phyloP scores from a whole-genome alignment of 148 eudicot species.

The Fagopyrum esculentum region DNA sequence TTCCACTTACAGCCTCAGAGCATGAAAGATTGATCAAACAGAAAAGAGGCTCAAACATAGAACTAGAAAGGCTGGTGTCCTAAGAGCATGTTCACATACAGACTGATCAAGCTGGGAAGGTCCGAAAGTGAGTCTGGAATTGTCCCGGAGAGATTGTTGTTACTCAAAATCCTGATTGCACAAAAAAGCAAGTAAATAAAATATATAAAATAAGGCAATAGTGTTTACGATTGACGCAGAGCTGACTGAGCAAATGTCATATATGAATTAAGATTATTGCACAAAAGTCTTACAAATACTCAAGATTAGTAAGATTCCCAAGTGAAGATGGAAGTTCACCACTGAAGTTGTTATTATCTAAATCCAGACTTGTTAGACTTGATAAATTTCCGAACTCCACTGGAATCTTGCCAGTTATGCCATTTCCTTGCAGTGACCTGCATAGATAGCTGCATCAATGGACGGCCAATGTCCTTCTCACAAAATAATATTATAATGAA shows the following conservation, averaged over 20 bases:
- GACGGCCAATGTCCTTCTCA: conserved; percentile 5
- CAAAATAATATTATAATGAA: conserved; percentile 6
- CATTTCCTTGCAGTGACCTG: conserved; percentile 73
- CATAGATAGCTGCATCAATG: conserved; percentile 11
- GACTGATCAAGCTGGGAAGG: conserved; percentile 53
- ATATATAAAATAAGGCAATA: background rate
- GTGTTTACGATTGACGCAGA: background rate
- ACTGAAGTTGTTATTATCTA: conserved; percentile 60
- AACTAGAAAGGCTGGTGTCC: background rate
- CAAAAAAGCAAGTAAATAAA: conserved; percentile 13
- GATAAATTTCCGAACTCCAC: conserved; percentile 62
- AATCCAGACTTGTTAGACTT: conserved; percentile 60
- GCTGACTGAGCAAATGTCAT: background rate
- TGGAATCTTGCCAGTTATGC: conserved; percentile 72
- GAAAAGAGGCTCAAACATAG: background rate
- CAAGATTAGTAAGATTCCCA: conserved; percentile 67
- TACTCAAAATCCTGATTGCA: conserved; percentile 56
- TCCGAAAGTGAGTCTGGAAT: conserved; percentile 67
- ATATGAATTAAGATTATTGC: background rate
- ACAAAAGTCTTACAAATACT: conserved; percentile 41
- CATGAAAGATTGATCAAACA: background rate
- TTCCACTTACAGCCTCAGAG: background rate
- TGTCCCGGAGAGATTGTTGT: conserved; percentile 67
- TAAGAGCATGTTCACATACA: conserved; percentile 42
- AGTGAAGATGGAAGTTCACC: conserved; percentile 85